phyloP scores from a whole-genome alignment of 192 early-diverging fungal species.

The Helicostylum pulchrum region DNA sequence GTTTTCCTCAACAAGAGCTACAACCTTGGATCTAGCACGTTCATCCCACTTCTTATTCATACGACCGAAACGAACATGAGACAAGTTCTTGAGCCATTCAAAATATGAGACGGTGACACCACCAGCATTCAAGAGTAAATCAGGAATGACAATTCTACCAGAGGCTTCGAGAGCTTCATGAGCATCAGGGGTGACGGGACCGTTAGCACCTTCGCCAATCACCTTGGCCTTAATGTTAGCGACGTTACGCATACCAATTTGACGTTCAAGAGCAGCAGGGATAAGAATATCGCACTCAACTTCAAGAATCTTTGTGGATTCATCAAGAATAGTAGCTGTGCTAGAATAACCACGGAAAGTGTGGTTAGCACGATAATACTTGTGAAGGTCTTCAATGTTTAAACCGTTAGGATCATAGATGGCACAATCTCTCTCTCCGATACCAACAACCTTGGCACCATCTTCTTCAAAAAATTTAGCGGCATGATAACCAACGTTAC shows the following conservation, averaged over 20 bases:
- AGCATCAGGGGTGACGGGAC: slow-evolving; percentile 72
- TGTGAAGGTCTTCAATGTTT: slow-evolving; percentile 62
- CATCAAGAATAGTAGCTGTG: slow-evolving; percentile 57
- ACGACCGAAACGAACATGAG: slow-evolving; percentile 81
- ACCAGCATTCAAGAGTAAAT: slow-evolving; percentile 77
- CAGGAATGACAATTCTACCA: slow-evolving; percentile 67
- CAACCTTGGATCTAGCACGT: slow-evolving; percentile 63
- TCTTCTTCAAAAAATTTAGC: slow-evolving; percentile 79
- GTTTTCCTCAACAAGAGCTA: slow-evolving; percentile 69
- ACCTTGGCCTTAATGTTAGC: slow-evolving; percentile 75
- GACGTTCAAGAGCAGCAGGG: slow-evolving; percentile 78
- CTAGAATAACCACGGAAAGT: slow-evolving; percentile 64
- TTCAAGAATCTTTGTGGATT: slow-evolving; percentile 57
- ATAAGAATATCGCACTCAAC: slow-evolving; percentile 81
- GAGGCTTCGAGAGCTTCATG: slow-evolving; percentile 61
- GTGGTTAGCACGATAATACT: slow-evolving; percentile 59
- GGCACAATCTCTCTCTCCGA: slow-evolving; percentile 68
- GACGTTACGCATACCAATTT: slow-evolving; percentile 72
- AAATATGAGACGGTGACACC: slow-evolving; percentile 82
- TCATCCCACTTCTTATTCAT: slow-evolving; percentile 87
- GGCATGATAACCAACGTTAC: slow-evolving; percentile 83
- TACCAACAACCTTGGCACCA: slow-evolving; percentile 74
- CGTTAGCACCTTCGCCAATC: slow-evolving; percentile 81
- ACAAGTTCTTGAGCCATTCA: slow-evolving; percentile 85
- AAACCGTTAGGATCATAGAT: slow-evolving; percentile 63